phyloP scores from a whole-genome alignment of 2,329 filamentous ascomycete genomes.

The Cryphonectria nitschkei region DNA sequence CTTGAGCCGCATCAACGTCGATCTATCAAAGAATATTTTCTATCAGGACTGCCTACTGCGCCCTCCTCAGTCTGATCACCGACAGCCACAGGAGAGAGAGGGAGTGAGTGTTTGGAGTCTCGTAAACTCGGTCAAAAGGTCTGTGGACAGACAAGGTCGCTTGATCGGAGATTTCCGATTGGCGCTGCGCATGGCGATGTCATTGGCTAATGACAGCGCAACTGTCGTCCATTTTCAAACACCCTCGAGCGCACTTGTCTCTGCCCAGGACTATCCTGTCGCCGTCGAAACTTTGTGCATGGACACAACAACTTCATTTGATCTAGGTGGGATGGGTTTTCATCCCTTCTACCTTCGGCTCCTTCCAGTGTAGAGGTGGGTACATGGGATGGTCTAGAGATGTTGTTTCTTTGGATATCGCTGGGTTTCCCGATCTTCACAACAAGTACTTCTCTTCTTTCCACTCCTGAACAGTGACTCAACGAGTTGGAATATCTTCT shows the following conservation, averaged over 20 bases:
- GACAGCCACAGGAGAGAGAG: background rate
- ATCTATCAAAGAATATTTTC: constrained; percentile 13
- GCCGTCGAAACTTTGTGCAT: background rate
- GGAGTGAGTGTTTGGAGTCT: background rate
- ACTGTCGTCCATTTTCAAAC: background rate
- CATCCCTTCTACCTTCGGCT: constrained; percentile 2
- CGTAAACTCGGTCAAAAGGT: background rate
- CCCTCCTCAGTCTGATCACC: background rate
- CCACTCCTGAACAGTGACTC: too few species aligned
- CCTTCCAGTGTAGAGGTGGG: background rate
- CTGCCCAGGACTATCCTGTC: constrained; percentile 9
- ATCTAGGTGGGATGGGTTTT: constrained; percentile 21
- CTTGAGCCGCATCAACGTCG: constrained; percentile 36
- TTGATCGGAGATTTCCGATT: background rate
- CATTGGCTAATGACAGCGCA: background rate
- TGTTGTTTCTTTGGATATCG: background rate
- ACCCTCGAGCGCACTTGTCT: background rate
- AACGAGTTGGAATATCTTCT: background rate
- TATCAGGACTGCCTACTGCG: background rate
- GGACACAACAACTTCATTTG: background rate
- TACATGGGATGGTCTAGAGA: constrained; percentile 22
- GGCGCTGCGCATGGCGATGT: background rate
- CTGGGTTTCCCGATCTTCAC: background rate
- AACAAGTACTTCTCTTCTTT: background rate
- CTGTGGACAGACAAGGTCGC: background rate